A percentile compares a stretch with the other conserved stretches of the same genome.
phyloP scores from a whole-genome alignment of 371 early-diverging fungal genomes.

The Mycotypha africana region DNA sequence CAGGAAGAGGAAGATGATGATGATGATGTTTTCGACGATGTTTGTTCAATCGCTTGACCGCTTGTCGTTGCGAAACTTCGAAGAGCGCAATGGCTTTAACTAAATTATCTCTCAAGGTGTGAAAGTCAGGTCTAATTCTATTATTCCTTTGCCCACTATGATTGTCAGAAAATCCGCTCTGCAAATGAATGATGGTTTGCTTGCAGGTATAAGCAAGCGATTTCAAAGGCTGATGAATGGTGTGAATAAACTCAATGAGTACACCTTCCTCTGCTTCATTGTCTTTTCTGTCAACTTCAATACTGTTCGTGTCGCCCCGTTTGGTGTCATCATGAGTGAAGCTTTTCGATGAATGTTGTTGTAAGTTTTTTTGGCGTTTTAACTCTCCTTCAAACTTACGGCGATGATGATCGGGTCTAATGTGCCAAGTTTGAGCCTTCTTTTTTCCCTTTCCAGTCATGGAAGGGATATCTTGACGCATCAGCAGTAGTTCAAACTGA shows the following conservation, averaged over 20 bases:
- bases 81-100: slow-evolving; percentile 38
- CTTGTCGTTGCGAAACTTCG: slow-evolving; percentile 31
- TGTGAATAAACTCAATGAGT: slow-evolving; percentile 50
- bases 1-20: too few species aligned
- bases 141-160: too few species aligned
- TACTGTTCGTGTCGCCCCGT: too few species aligned
- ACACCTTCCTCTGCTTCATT: slow-evolving; percentile 12
- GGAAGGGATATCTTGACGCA: background rate
- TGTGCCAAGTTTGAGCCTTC: slow-evolving; percentile 20
- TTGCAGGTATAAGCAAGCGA: slow-evolving; percentile 62
- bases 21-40: slow-evolving; percentile 49
- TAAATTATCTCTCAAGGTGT: slow-evolving; percentile 25
- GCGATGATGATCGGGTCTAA: slow-evolving; percentile 32
- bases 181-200: slow-evolving; percentile 48
- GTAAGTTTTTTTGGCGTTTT: slow-evolving; percentile 30
- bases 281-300: background rate
- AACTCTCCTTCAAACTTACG: slow-evolving; percentile 31
- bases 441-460: background rate
- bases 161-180: slow-evolving; percentile 15
- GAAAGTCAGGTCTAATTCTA: slow-evolving; percentile 14
- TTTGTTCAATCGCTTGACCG: slow-evolving; percentile 22
- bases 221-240: slow-evolving; percentile 55
- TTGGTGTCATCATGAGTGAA: background rate
- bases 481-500: slow-evolving; percentile 55
- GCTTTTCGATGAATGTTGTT: background rate